phyloP scores from a whole-genome alignment of 2,329 filamentous ascomycete species.

The Aspergillus pseudotamarii region DNA sequence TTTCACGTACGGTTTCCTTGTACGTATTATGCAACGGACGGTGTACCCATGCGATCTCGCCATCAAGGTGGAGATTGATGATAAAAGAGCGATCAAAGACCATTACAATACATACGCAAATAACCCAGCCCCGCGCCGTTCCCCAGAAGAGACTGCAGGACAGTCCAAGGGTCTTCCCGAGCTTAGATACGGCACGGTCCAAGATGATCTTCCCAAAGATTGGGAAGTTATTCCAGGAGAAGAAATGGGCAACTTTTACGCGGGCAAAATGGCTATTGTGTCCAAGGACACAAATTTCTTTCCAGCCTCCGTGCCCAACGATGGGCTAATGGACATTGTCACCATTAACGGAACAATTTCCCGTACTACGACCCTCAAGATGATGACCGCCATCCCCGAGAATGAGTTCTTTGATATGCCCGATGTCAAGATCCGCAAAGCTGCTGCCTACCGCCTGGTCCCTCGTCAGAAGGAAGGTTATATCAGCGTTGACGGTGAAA shows the following conservation, averaged over 20 bases:
- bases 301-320: conserved; percentile 74
- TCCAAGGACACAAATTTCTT: conserved; percentile 83
- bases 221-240: conserved; percentile 77
- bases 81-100: conserved; percentile 73
- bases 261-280: conserved; percentile 95
- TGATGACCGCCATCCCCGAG: conserved; percentile 72
- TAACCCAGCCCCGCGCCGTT: conserved; percentile 27
- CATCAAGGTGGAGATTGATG: conserved; percentile 76
- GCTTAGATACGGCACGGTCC: conserved; percentile 77
- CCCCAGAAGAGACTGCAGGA: conserved; percentile 39
- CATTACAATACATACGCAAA: conserved; percentile 64
- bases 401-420: conserved; percentile 78
- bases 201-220: conserved; percentile 72
- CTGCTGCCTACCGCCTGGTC: conserved; percentile 82
- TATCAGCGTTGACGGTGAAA: conserved; percentile 93
- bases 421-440: conserved; percentile 78
- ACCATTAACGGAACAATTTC: conserved; percentile 76
- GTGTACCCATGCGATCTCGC: conserved; percentile 89
- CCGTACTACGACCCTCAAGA: conserved; percentile 65
- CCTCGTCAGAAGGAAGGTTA: conserved; percentile 75
- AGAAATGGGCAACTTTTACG: conserved; percentile 88
- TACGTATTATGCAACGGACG: conserved; percentile 72
- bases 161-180: conserved; percentile 65
- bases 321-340: conserved; percentile 84
- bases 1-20: conserved; percentile 83